Base-by-base conservation (phyloP, 805 yeast genomes). In the Priceomyces medius region DNA sequence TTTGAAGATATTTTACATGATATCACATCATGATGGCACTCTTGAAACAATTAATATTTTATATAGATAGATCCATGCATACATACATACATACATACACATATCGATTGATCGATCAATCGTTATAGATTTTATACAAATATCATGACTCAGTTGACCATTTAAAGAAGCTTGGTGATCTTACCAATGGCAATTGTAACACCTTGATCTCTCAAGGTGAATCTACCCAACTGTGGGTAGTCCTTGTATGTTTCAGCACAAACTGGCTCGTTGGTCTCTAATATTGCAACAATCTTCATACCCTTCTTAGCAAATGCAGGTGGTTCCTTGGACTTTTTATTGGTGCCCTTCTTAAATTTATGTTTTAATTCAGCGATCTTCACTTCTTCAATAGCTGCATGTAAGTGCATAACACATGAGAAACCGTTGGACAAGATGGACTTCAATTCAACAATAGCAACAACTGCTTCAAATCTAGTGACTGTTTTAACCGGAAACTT, bases 291-390 rank as follows among this genome's bases (percentile, higher is more conserved):
- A 55, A 93, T 80, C 81, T 88, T 91, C 98, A 91, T 91, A 58
- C 99, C 99, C 78, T 88, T 87, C 71, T 91, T 93, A 49, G 98
- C 99, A 66, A 89, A 93, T 38, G 97, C 96, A 46, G 99, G 99
- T 24, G 99, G 87, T 66, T 87, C 89, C 79, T 89, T 93, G 46
- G 96, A 87, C 68, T 82, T 86, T 74, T 97, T 85, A 79, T 91
- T 91, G 43, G 98, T 89, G 49, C 97, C 97, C 74, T 87, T 91
- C 67, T 93, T 96, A 56, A 93, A 75, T 71, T 91, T 89, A 73
- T 93, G 98, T 61, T 89, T 75, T 64, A 93, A 77, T 57, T 82
- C 81, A 39, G 83, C 75, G 61, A 93, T 80, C 19, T 77, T 76
- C 40, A 93, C 96, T 68, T 93, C 99, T 71, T 93, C 98, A 54